Percentiles rank a stretch among this genome's conserved stretches.
These are phyloP conservation scores for Podaxis sp. DNA, from an alignment of 768 basidiomycete genomes.

Conservation along the genomic window DNA sequence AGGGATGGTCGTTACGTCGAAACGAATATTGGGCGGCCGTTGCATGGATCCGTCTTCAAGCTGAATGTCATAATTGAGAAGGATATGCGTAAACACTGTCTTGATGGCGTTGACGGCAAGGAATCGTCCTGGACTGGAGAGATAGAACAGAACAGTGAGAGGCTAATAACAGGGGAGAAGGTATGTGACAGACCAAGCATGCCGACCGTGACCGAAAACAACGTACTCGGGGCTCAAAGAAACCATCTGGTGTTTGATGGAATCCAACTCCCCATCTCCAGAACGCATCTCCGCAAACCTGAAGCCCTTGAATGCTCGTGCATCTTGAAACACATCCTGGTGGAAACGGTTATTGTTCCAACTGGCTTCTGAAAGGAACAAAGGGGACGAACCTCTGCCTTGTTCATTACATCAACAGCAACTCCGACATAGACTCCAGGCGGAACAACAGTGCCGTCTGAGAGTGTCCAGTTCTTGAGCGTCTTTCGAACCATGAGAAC, in stretches of 20 bases:
- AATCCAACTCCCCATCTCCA: constrained; percentile 10
- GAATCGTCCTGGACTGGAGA: constrained; percentile 38
- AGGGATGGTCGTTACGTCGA: constrained; percentile 5
- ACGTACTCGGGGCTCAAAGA: constrained; percentile 31
- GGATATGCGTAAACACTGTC: constrained; percentile 36
- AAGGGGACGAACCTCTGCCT: constrained; percentile 11
- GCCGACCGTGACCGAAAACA: constrained; percentile 37
- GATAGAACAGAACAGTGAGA: not conserved
- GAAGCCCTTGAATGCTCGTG: constrained; percentile 35
- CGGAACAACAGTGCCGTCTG: constrained; percentile 41
- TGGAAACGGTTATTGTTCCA: not conserved
- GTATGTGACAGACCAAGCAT: constrained; percentile 25
- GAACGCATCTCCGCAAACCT: constrained; percentile 31
- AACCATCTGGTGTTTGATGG: constrained; percentile 32
- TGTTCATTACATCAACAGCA: constrained; percentile 27
- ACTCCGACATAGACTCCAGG: constrained; percentile 30
- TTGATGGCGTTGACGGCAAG: constrained; percentile 46
- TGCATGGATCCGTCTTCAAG: constrained; percentile 10
- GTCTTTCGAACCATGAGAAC: constrained; percentile 34
- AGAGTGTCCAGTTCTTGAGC: constrained; percentile 39
- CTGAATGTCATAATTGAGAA: constrained; percentile 38
- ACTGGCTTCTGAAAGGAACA: constrained; percentile 5
- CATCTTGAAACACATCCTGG: constrained; percentile 25
- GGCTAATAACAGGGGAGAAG: not conserved
- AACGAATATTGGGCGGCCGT: constrained; percentile 2